Conservation (phyloP, 257 asterid species). For the Gynochthodes officinalis region DNA sequence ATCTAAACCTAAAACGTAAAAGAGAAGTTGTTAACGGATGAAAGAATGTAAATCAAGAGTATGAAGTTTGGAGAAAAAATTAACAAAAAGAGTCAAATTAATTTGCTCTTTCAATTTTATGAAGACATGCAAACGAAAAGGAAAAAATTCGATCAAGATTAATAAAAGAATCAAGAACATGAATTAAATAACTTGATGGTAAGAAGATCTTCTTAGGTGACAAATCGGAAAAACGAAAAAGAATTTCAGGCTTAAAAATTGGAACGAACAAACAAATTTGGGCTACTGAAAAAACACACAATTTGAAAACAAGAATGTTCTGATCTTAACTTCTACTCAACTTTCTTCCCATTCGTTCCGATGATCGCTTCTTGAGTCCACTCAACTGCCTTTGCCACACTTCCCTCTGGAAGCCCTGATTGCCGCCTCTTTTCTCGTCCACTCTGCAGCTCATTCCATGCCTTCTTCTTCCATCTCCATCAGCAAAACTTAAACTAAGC, state of each 20-base stretch:
- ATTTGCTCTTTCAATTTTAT: background rate
- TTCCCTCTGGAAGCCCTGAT: conserved; percentile 20
- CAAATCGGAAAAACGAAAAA: background rate
- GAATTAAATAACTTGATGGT: background rate
- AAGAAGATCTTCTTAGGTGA: background rate
- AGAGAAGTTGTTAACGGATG: too few relatives aligned
- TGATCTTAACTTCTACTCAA: background rate
- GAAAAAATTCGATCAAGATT: background rate
- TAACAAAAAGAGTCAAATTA: too few relatives aligned
- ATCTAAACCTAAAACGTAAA: too few relatives aligned
- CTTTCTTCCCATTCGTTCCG: conserved; percentile 27
- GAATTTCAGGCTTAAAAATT: background rate
- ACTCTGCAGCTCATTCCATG: background rate
- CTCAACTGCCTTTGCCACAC: conserved; percentile 56
- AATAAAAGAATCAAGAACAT: background rate
- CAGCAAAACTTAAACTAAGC: conserved; percentile 23
- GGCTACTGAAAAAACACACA: background rate
- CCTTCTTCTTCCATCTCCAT: background rate
- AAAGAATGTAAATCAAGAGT: too few relatives aligned
- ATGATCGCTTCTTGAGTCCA: conserved; percentile 34
- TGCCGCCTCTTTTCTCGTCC: background rate
- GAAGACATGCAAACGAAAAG: background rate
- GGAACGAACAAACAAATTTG: background rate
- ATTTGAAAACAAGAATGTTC: background rate
- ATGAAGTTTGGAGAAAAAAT: too few relatives aligned